Evolutionary conservation across 2,329 filamentous ascomycete species (phyloP), one percentile per base, ranked within the genome.

Genomic region (Aspergillus ochraceus): DNA sequence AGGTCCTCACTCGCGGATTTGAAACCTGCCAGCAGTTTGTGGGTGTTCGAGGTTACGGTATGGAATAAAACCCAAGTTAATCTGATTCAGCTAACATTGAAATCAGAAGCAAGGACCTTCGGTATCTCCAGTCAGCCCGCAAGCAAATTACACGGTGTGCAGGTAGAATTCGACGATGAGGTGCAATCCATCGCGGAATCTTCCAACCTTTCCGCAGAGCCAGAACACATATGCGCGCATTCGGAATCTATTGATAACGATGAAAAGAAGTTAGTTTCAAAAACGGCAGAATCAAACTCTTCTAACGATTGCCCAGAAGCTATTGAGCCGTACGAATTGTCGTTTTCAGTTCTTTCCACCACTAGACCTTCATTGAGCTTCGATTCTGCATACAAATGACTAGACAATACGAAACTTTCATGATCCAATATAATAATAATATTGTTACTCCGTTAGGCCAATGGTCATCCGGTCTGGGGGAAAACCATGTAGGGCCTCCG

Each of bases 1-100:
- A 58, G 8, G 66, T 67, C 6, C 66, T 76, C 72, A 24, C 81
- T 66, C 30, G 79, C 73, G 71, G 83, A 80, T 55, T 74, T 59
- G 66, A 75, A 70, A 59, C 81, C 77, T 62, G 83, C 78, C 59
- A 83, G 71, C 66, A 76, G 73, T 32, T 68, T 55, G 59, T 64
- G 49, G 42, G 42, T 11, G 42, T 54, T 22, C 11, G 45, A 26
- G 45, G 1, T 24, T 14, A 47, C 3, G 14, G 45, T 47, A 47
- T n/a, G 14, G 36, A 39, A 39, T n/a, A n/a, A 17, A 39, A 39
- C 5, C 36, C 36, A 39, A 17, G 12, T 17, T 17, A 39, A 39
- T n/a, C 12, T 39, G 3, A 39, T 39, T 5, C 1, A 6, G 36
- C 36, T 39, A 17, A 39, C 10, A 39, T 39, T 39, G 12, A 14